Evolutionary conservation across 495 filamentous ascomycete genomes (phyloP), one percentile per base, ranked within the genome.

Genomic region (Hypoxylon lienhwacheense): DNA sequence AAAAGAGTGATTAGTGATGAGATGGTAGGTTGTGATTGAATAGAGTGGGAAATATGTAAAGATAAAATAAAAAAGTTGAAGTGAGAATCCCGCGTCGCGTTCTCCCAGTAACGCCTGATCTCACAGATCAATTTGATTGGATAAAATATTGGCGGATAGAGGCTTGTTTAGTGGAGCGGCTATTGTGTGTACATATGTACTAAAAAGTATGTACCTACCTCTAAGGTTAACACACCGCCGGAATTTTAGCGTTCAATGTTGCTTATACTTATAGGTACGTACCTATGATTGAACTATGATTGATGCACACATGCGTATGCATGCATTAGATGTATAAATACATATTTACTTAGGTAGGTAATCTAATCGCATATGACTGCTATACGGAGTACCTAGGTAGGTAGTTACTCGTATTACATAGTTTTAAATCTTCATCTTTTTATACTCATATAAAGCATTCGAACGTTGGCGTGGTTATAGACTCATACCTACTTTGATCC

Each of bases 61-160:
- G n/a, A n/a, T n/a, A n/a, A n/a, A n/a, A n/a, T n/a, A n/a, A 58
- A 25, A 20, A 28, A 28, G 10, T 28, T 31, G 7, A 31, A 31
- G 10, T 31, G 12, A 11, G 28, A 31, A 31, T 31, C 2, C 2
- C 28, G 3, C 28, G n/a, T n/a, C n/a, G n/a, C n/a, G n/a, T n/a
- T n/a, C n/a, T n/a, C n/a, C n/a, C n/a, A n/a, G n/a, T n/a, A n/a
- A n/a, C n/a, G n/a, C n/a, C n/a, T n/a, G n/a, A n/a, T n/a, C n/a
- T n/a, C n/a, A n/a, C n/a, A n/a, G n/a, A n/a, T n/a, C n/a, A n/a
- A n/a, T n/a, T n/a, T n/a, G n/a, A n/a, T n/a, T n/a, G n/a, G n/a
- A n/a, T n/a, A n/a, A n/a, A n/a, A n/a, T n/a, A n/a, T n/a, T n/a
- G n/a, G n/a, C n/a, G n/a, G n/a, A n/a, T n/a, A n/a, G n/a, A n/a